Conservation (phyloP, 1,139 yeast genomes). For the Candida anutae region DNA sequence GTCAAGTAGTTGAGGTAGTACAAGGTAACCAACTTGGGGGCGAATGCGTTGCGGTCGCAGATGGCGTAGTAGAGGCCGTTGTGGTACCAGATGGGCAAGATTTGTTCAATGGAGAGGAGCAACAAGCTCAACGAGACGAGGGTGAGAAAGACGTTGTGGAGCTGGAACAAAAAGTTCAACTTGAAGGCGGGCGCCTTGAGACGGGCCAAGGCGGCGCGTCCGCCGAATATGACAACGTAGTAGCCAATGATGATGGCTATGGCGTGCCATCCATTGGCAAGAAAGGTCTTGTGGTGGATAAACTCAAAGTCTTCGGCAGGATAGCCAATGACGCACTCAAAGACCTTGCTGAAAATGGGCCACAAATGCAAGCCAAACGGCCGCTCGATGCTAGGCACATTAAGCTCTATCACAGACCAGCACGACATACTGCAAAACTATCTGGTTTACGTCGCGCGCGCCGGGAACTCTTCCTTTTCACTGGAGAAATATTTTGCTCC, state of each 20-base stretch:
- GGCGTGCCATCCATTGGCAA: slow-evolving; percentile 65
- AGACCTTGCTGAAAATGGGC: slow-evolving; percentile 69
- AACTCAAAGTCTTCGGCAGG: slow-evolving; percentile 72
- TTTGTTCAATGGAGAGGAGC: slow-evolving; percentile 71
- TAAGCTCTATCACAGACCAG: slow-evolving; percentile 7
- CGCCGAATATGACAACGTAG: slow-evolving; percentile 80
- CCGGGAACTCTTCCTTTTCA: too few species aligned
- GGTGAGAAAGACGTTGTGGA: slow-evolving; percentile 79
- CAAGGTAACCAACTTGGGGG: slow-evolving; percentile 74
- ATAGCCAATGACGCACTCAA: slow-evolving; percentile 47
- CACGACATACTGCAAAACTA: too few species aligned
- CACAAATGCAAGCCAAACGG: slow-evolving; percentile 89
- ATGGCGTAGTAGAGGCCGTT: slow-evolving; percentile 84
- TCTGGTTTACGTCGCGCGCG: too few species aligned
- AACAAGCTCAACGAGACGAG: slow-evolving; percentile 59
- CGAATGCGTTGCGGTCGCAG: slow-evolving; percentile 75
- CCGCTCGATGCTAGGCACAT: slow-evolving; percentile 58
- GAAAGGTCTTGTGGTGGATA: slow-evolving; percentile 53
- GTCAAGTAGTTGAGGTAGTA: slow-evolving; percentile 77
- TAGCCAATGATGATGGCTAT: slow-evolving; percentile 56
- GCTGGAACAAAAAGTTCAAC: slow-evolving; percentile 53
- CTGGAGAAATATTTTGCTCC: too few species aligned
- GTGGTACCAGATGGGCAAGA: slow-evolving; percentile 67
- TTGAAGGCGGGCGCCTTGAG: slow-evolving; percentile 57
- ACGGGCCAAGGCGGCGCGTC: slow-evolving; percentile 42